These are phyloP conservation scores for Podospora anserina DNA, from an alignment of 495 filamentous ascomycete genomes.

Conservation along the genomic window DNA sequence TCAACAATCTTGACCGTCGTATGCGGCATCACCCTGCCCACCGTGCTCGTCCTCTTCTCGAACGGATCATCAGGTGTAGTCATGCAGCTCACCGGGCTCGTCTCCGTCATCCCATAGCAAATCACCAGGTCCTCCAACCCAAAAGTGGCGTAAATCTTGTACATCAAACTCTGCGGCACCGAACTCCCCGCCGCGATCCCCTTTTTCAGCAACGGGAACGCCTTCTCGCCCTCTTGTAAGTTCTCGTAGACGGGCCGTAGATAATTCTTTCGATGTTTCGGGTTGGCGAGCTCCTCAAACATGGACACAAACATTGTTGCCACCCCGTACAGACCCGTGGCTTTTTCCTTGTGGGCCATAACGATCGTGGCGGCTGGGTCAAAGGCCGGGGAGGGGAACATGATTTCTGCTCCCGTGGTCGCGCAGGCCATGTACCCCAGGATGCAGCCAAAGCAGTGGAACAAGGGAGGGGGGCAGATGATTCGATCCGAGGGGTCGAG, in stretches of 20 bases:
- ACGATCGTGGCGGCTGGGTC: conserved; percentile 68
- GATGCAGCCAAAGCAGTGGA: conserved; percentile 85
- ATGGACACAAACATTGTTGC: conserved; percentile 96
- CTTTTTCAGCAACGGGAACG: conserved; percentile 61
- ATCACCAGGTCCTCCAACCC: conserved; percentile 86
- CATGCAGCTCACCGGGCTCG: conserved; percentile 87
- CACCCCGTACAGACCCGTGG: conserved; percentile 88
- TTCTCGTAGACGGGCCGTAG: background rate
- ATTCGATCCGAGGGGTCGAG: conserved; percentile 60
- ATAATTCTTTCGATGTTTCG: conserved; percentile 24
- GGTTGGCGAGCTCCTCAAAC: conserved; percentile 65
- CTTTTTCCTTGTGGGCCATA: conserved; percentile 70
- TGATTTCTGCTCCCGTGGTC: conserved; percentile 78
- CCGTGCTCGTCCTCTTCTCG: conserved; percentile 70
- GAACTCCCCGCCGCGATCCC: conserved; percentile 89
- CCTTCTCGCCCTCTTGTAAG: background rate
- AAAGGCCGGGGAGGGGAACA: conserved; percentile 87
- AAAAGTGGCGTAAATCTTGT: conserved; percentile 66
- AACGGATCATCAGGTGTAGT: conserved; percentile 80
- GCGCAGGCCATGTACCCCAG: conserved; percentile 93
- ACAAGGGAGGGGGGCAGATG: conserved; percentile 68
- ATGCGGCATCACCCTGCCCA: conserved; percentile 78
- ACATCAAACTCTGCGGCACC: conserved; percentile 82
- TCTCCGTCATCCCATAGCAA: conserved; percentile 99
- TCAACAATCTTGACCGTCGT: conserved; percentile 74